Evolutionary conservation across 1,139 yeast species (phyloP).

Genomic region (Arxiozyma telluris): DNA sequence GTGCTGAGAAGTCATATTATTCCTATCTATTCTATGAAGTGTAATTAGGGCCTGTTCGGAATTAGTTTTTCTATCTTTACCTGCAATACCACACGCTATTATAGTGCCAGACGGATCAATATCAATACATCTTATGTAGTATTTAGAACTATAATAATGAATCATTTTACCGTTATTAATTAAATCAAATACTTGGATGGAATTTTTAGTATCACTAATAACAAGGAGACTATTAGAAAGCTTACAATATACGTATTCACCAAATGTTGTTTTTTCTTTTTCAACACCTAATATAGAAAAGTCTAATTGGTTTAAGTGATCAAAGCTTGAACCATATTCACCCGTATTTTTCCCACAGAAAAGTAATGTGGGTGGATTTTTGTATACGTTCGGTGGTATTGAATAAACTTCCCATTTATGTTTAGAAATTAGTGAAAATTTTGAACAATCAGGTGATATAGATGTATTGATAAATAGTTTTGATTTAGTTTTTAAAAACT

Average conservation of each 20-base stretch:
- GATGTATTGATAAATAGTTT: constrained; percentile 49
- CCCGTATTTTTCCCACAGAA: constrained; percentile 58
- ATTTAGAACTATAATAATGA: constrained; percentile 59
- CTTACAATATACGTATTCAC: constrained; percentile 64
- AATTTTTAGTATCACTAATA: constrained; percentile 67
- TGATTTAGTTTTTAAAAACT: constrained; percentile 40
- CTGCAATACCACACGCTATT: constrained; percentile 76
- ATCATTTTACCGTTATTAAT: constrained; percentile 50
- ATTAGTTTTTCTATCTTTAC: constrained; percentile 59
- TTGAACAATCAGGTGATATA: constrained; percentile 41
- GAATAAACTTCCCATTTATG: constrained; percentile 66
- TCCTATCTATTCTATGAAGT: constrained; percentile 39
- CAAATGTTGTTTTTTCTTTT: constrained; percentile 19
- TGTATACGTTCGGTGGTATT: constrained; percentile 33
- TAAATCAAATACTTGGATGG: constrained; percentile 56
- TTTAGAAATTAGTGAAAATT: constrained; percentile 59
- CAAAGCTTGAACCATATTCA: constrained; percentile 48
- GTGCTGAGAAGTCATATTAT: constrained; percentile 15
- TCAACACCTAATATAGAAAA: background rate
- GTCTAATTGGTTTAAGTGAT: constrained; percentile 28
- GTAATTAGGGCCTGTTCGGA: constrained; percentile 75
- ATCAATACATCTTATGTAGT: constrained; percentile 72
- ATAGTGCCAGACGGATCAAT: constrained; percentile 55
- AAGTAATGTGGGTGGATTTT: constrained; percentile 44
- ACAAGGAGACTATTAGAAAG: constrained; percentile 53